Evolutionary conservation across 768 basidiomycete species (phyloP).

Genomic region (Lentinula sp.): DNA sequence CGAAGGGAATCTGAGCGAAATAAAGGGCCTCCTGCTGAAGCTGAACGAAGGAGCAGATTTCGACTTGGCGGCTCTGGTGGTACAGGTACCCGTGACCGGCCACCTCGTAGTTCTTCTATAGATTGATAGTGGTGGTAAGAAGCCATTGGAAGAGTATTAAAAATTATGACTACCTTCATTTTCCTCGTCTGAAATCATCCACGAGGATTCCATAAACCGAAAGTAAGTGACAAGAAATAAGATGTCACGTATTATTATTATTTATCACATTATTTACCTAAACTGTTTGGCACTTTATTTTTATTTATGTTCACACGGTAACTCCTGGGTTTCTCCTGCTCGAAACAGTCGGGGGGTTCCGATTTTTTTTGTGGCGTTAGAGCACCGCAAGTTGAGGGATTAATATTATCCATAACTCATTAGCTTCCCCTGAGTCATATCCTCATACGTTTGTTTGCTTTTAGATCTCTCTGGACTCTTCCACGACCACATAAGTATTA

Average conservation of each 20-base stretch:
- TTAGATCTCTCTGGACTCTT: no score
- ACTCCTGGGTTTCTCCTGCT: background rate
- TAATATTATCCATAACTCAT: no score
- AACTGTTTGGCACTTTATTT: background rate
- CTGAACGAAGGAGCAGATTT: slow-evolving; percentile 29
- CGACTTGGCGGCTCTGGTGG: slow-evolving; percentile 13
- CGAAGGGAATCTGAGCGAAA: slow-evolving; percentile 36
- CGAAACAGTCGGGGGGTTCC: background rate
- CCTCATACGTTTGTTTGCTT: no score
- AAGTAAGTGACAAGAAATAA: background rate
- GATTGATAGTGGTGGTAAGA: background rate
- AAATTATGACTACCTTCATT: background rate
- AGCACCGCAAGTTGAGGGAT: background rate
- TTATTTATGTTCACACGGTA: background rate
- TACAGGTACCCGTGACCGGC: background rate
- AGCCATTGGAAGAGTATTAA: background rate
- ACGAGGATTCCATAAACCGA: slow-evolving; percentile 1
- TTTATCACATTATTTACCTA: background rate
- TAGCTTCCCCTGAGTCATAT: no score
- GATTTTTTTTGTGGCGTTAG: background rate
- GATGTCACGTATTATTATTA: background rate
- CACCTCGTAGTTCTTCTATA: background rate
- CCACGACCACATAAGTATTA: no score
- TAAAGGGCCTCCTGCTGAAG: slow-evolving; percentile 32
- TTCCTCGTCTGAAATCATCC: slow-evolving; percentile 1